These are phyloP conservation scores for Fraxinus greggii DNA, from an alignment of 305 asterid genomes.

Conservation along the genomic window DNA sequence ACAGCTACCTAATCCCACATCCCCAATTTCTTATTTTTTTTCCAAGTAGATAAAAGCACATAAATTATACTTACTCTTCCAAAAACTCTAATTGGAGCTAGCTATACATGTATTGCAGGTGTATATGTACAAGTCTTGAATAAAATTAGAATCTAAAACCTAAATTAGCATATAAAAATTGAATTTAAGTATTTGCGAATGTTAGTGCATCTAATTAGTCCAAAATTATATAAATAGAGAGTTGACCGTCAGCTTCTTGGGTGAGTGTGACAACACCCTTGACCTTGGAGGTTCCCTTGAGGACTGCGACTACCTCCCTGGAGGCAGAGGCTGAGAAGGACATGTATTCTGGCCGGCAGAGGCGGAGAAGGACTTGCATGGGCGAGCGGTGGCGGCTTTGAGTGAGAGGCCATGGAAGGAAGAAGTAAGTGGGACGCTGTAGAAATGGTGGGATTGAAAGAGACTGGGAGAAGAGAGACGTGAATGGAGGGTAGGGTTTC, in stretches of 20 bases:
- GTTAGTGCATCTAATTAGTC: constrained; percentile 2
- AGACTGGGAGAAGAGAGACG: too few species aligned
- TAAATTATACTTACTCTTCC: background rate
- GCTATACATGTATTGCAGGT: background rate
- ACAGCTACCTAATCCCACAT: background rate
- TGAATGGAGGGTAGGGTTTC: too few species aligned
- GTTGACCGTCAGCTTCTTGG: constrained; percentile 71
- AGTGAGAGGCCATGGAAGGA: too few species aligned
- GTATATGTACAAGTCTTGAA: background rate
- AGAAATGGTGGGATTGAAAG: too few species aligned
- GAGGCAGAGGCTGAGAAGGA: constrained; percentile 59
- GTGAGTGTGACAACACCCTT: constrained; percentile 90
- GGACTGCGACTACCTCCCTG: constrained; percentile 85
- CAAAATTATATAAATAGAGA: constrained; percentile 15
- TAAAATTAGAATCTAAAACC: background rate
- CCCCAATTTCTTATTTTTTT: background rate
- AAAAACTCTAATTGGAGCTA: background rate
- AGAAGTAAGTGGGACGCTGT: too few species aligned
- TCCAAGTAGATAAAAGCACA: background rate
- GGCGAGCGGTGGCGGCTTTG: too few species aligned
- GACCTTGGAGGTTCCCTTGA: constrained; percentile 69
- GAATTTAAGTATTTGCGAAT: constrained; percentile 26
- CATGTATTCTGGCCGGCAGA: too few species aligned
- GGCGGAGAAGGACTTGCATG: too few species aligned
- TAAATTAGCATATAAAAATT: background rate